phyloP scores from a whole-genome alignment of 2,329 filamentous ascomycete species.

The Calonectria henricotiae region DNA sequence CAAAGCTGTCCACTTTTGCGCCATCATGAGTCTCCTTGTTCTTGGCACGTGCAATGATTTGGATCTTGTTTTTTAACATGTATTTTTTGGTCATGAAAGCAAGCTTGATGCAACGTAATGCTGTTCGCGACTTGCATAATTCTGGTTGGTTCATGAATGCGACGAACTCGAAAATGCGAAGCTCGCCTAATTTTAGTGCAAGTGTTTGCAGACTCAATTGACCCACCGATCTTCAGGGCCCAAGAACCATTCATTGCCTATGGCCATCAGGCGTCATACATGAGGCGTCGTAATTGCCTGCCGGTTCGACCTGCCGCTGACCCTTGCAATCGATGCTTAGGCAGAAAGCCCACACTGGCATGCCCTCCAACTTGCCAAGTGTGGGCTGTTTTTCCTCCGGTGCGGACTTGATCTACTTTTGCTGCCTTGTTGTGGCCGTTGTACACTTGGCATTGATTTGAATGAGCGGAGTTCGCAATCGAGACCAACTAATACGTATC shows the following conservation, averaged over 20 bases:
- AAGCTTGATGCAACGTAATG: neutral
- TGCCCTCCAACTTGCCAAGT: neutral
- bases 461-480: neutral
- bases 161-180: neutral
- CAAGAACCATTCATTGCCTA: no score
- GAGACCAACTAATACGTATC: neutral
- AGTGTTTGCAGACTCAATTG: no score
- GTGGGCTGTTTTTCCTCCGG: neutral
- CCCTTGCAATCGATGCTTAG: neutral
- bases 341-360: neutral
- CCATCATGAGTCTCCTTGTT: slow-evolving; percentile 27
- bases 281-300: no score
- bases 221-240: no score
- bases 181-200: neutral
- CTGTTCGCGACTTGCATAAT: no score
- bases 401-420: neutral
- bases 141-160: neutral
- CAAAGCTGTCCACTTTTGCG: slow-evolving; percentile 32
- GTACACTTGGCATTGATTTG: neutral
- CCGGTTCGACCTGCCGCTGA: neutral
- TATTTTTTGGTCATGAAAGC: no score
- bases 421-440: neutral
- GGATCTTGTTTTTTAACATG: slow-evolving; percentile 28
- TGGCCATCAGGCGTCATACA: neutral
- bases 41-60: slow-evolving; percentile 33